These are phyloP conservation scores for Ceratopteris richardii DNA, from an alignment of 75 land plant species.

Conservation along the genomic window DNA sequence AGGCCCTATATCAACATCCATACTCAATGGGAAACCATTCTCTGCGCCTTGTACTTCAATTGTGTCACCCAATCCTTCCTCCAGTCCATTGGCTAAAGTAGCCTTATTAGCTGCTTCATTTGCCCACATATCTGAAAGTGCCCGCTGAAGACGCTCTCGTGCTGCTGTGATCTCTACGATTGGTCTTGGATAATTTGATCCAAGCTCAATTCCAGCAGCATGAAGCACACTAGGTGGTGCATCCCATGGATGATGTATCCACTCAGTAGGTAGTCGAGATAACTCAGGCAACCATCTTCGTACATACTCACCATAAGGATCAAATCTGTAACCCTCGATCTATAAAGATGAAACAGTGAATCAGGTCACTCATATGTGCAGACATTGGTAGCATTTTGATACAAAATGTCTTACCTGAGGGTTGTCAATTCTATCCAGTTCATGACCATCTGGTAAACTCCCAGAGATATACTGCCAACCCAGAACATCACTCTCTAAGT, in stretches of 20 bases:
- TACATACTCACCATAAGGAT: constrained; percentile 90
- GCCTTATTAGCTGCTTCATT: constrained; percentile 38
- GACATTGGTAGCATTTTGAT: neutral
- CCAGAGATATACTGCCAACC: constrained; percentile 96
- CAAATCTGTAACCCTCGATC: constrained; percentile 72
- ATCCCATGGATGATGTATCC: constrained; percentile 99
- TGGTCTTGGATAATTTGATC: constrained; percentile 81
- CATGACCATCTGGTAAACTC: constrained; percentile 80
- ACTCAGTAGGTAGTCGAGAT: constrained; percentile 79
- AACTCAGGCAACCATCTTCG: constrained; percentile 91
- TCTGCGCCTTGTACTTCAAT: constrained; percentile 33
- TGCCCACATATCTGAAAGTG: constrained; percentile 68
- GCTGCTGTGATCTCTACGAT: constrained; percentile 66
- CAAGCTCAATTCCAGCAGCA: constrained; percentile 83
- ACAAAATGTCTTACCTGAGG: neutral
- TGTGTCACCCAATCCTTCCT: constrained; percentile 61
- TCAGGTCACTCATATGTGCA: neutral
- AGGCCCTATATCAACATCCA: constrained; percentile 17
- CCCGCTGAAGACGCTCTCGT: constrained; percentile 50
- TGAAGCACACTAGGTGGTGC: constrained; percentile 60
- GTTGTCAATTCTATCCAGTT: constrained; percentile 37
- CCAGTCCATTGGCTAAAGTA: constrained; percentile 31
- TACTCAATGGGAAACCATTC: constrained; percentile 29
- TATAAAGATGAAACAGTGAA: constrained; percentile 8
- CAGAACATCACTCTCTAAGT: constrained; percentile 81